Conservation (phyloP, 2,329 filamentous ascomycete species). For the Madurella fahalii region DNA sequence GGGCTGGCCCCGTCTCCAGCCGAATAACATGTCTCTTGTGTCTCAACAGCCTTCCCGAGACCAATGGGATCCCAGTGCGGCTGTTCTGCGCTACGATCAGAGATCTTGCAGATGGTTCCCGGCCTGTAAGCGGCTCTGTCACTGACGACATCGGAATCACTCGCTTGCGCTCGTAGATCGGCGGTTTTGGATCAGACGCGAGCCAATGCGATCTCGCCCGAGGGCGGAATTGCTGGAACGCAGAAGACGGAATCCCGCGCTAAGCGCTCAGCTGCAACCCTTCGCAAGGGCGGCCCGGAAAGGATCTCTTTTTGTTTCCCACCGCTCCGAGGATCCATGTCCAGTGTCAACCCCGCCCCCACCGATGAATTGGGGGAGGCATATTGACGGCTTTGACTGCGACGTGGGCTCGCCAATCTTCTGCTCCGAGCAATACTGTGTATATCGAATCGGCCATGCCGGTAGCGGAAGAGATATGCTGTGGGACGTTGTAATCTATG, state of each 20-base stretch:
- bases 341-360: conserved; percentile 4
- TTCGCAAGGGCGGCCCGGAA: background rate
- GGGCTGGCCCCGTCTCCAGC: background rate
- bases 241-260: conserved; percentile 8
- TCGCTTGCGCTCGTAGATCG: background rate
- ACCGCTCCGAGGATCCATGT: background rate
- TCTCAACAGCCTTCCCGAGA: background rate
- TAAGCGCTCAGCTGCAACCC: conserved; percentile 2
- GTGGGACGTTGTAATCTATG: conserved; percentile 1
- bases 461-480: background rate
- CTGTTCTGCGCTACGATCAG: background rate
- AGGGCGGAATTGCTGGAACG: conserved; percentile 8
- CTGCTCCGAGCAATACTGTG: background rate
- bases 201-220: background rate
- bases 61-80: background rate
- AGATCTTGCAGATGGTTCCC: background rate
- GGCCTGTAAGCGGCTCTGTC: background rate
- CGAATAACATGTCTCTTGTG: background rate
- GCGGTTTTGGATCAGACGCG: background rate
- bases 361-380: conserved; percentile 1
- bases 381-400: conserved; percentile 3
- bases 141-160: background rate
- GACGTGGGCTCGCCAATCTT: background rate
- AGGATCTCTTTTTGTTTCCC: background rate
- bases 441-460: background rate